phyloP scores from a whole-genome alignment of 108 stramenopile genomes.

The Chaetoceros tenuissimus region DNA sequence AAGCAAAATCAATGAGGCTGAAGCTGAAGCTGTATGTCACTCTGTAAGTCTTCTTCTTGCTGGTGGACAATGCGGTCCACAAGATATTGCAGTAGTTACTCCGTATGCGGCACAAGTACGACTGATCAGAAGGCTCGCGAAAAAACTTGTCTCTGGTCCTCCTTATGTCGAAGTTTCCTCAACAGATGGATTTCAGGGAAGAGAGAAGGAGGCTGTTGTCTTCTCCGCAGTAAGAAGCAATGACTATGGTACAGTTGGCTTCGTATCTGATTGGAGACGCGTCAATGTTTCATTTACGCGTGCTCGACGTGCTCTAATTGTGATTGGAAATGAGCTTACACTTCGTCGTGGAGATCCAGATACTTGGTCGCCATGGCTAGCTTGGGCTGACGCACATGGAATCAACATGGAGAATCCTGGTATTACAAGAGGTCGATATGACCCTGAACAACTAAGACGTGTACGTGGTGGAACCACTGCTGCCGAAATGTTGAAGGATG shows the following conservation, averaged over 20 bases:
- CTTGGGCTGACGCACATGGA: conserved; percentile 87
- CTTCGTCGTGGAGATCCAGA: conserved; percentile 81
- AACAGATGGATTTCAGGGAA: conserved; percentile 98
- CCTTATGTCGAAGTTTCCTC: conserved; percentile 91
- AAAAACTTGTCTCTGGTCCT: conserved; percentile 52
- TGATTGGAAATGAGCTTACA: conserved; percentile 89
- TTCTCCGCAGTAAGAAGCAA: conserved; percentile 96
- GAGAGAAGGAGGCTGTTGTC: conserved; percentile 98
- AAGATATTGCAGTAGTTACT: conserved; percentile 96
- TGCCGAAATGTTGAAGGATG: conserved; percentile 89
- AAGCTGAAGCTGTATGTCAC: conserved; percentile 83
- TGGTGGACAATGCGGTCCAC: conserved; percentile 72
- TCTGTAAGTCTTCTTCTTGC: conserved; percentile 76
- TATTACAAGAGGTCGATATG: conserved; percentile 78
- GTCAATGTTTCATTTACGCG: conserved; percentile 99
- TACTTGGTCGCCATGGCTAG: conserved; percentile 83
- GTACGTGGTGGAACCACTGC: conserved; percentile 90
- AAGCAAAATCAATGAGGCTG: conserved; percentile 88
- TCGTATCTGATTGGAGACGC: conserved; percentile 95
- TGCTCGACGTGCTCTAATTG: conserved; percentile 85
- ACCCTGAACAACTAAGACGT: conserved; percentile 84
- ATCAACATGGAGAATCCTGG: conserved; percentile 88
- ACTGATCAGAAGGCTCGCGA: conserved; percentile 73
- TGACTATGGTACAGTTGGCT: conserved; percentile 88
- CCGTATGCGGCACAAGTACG: conserved; percentile 98